These are phyloP conservation scores for Fusarium nanum DNA, from an alignment of 2,329 filamentous ascomycete species.

Conservation along the genomic window DNA sequence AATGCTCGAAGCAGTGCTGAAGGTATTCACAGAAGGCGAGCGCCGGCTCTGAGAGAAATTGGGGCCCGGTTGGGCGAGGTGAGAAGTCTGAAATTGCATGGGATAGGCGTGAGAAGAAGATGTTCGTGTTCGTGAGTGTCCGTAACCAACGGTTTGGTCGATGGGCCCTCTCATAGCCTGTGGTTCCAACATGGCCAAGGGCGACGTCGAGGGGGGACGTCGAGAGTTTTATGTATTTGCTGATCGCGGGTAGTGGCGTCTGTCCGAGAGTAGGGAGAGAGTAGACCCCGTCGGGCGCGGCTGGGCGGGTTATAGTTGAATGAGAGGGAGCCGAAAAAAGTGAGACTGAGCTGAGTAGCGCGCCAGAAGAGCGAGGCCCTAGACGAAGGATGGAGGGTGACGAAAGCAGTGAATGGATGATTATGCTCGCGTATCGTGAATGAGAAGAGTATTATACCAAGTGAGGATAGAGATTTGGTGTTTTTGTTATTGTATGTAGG, in stretches of 20 bases:
- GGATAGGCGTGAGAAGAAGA: conserved; percentile 67
- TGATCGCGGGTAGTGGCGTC: conserved; percentile 40
- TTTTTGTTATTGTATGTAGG: conserved; percentile 27
- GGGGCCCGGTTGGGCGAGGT: conserved; percentile 49
- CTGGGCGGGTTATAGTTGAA: conserved; percentile 38
- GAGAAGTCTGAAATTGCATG: conserved; percentile 48
- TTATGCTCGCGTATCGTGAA: conserved; percentile 4
- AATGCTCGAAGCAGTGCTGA: conserved; percentile 77
- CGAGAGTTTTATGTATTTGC: conserved; percentile 40
- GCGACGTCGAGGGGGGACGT: conserved; percentile 28
- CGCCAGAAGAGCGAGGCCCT: conserved; percentile 39
- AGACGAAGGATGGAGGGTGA: conserved; percentile 19
- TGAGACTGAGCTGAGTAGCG: conserved; percentile 45
- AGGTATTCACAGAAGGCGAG: conserved; percentile 74
- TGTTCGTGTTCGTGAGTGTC: conserved; percentile 67
- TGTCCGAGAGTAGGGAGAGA: conserved; percentile 42
- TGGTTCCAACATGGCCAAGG: conserved; percentile 49
- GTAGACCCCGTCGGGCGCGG: conserved; percentile 40
- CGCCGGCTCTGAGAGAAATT: conserved; percentile 60
- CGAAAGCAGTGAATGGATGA: conserved; percentile 16
- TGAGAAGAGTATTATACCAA: conserved; percentile 6
- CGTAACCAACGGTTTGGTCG: conserved; percentile 56
- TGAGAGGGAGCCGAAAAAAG: conserved; percentile 47
- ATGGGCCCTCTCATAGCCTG: conserved; percentile 49
- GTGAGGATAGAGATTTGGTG: conserved; percentile 7